Base-by-base conservation (phyloP, 2,329 filamentous ascomycete species). In the Cordyceps fumosorosea region DNA sequence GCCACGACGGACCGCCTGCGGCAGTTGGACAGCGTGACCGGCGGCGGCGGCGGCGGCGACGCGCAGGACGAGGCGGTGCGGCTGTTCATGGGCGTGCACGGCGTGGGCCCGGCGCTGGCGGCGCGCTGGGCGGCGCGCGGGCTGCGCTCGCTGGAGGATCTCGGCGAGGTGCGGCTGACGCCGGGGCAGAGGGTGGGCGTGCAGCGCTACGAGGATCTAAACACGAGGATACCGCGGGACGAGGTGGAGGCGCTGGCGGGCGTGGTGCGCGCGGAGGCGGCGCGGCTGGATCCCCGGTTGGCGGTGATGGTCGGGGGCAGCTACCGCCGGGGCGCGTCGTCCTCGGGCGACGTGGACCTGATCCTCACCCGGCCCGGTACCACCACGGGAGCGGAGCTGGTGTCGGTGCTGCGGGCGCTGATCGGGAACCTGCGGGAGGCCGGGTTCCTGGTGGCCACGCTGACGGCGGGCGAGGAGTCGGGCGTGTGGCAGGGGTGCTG, bases 401-500 rank as follows among this genome's bases (percentile, higher is more conserved):
- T 81, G 2, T 79, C 79, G 0, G 80, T 91, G 56, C 78, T 95
- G 24, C 78, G 86, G 10, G 74, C 72, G 2, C 81, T 97, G 7
- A 79, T 96, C 0, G 79, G 80, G 0, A 71, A 74, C 0, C 81
- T 98, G 10, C 85, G 84, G 47, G 68, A 73, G 1, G 71, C 78
- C 5, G 81, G 78, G 0, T 96, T 96, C 68, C 79, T 97, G 4
- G 87, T 89, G 56, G 86, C 81, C 2, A 81, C 83, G 1, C 81
- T 97, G 10, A 88, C 90, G 0, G 81, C 82, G 7, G 73, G 84
- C 24, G 88, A 89, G 0, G 89, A 86, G 8, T 34, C 32, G 40
- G 18, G 40, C 26, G 96, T 95, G 76, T 97, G 91, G 91, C 90
- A 96, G 66, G 93, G 93, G 3, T 93, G 89, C 58, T 95, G 89